A percentile compares a stretch with the other conserved stretches of the same genome.
phyloP scores from a whole-genome alignment of 78 protist species.

The Cyanophora paradoxa region DNA sequence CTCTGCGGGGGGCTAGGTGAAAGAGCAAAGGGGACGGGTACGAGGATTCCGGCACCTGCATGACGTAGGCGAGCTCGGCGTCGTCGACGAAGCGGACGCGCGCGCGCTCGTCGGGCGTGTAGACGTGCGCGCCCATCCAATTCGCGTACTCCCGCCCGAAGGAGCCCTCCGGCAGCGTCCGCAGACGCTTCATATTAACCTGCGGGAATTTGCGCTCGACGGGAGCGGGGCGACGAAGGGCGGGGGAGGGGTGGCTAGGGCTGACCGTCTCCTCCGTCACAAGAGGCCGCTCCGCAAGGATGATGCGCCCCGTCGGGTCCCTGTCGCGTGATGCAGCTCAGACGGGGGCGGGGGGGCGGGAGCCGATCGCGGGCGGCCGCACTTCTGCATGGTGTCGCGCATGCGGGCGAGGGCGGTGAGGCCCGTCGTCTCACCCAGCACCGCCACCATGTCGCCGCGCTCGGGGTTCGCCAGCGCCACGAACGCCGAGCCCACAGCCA shows the following conservation, averaged over 20 bases:
- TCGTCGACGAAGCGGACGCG: slow-evolving; percentile 58
- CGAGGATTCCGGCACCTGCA: slow-evolving; percentile 56
- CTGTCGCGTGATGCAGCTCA: too few relatives aligned
- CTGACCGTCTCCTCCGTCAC: not conserved
- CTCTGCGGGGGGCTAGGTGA: not conserved
- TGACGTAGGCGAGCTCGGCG: slow-evolving; percentile 67
- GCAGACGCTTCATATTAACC: not conserved
- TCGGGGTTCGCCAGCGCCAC: slow-evolving; percentile 1
- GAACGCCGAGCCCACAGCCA: not conserved
- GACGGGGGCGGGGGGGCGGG: too few relatives aligned
- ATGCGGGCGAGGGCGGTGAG: not conserved
- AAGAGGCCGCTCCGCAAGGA: slow-evolving; percentile 3
- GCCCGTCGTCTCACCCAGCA: slow-evolving; percentile 27
- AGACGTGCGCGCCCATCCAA: slow-evolving; percentile 37
- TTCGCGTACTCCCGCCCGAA: slow-evolving; percentile 56
- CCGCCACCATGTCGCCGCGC: not conserved
- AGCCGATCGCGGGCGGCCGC: too few relatives aligned
- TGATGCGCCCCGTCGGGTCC: not conserved
- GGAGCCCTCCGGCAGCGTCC: slow-evolving; percentile 32
- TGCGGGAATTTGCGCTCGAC: too few relatives aligned
- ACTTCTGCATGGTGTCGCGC: not conserved
- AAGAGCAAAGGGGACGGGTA: not conserved
- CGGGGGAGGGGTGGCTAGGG: too few relatives aligned
- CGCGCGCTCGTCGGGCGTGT: slow-evolving; percentile 48
- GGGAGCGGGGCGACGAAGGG: too few relatives aligned